A percentile compares a stretch with the other conserved stretches of the same genome.
Evolutionary conservation across 768 basidiomycete genomes (phyloP).

Genomic region (Amanita pseudoporphyria): DNA sequence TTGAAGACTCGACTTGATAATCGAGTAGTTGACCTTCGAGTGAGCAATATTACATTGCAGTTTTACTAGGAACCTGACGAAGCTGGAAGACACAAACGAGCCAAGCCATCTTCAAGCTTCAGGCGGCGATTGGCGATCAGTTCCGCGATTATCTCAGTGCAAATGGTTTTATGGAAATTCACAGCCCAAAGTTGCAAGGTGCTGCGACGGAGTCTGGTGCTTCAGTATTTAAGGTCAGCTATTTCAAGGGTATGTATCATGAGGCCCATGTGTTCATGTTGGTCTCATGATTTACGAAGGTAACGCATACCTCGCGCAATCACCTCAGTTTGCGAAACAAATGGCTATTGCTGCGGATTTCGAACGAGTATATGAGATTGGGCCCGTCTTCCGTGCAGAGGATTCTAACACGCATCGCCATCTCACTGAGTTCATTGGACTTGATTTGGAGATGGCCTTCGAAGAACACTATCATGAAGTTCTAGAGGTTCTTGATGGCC

Average conservation of each 20-base stretch:
- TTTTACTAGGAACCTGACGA: background rate
- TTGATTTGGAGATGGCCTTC: slow-evolving; percentile 98
- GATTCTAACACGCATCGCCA: slow-evolving; percentile 97
- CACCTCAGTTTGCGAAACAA: slow-evolving; percentile 95
- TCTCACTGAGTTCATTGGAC: slow-evolving; percentile 96
- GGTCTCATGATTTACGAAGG: slow-evolving; percentile 32
- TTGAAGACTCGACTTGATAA: slow-evolving; percentile 94
- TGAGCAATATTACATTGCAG: slow-evolving; percentile 25
- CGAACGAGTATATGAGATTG: slow-evolving; percentile 97
- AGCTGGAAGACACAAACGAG: slow-evolving; percentile 75
- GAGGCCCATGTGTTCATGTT: background rate
- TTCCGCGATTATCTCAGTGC: slow-evolving; percentile 76
- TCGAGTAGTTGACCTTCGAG: slow-evolving; percentile 88
- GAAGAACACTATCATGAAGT: slow-evolving; percentile 99
- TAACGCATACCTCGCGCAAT: slow-evolving; percentile 88
- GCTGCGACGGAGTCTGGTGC: slow-evolving; percentile 96
- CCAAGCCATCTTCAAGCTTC: slow-evolving; percentile 90
- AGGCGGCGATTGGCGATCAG: slow-evolving; percentile 77
- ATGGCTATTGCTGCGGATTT: slow-evolving; percentile 99
- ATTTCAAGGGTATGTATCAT: slow-evolving; percentile 74
- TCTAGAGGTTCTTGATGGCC: slow-evolving; percentile 80
- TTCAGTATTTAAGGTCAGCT: slow-evolving; percentile 94
- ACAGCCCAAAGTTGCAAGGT: slow-evolving; percentile 95
- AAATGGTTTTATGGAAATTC: slow-evolving; percentile 86
- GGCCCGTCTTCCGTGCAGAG: slow-evolving; percentile 94